These are phyloP conservation scores for Cucumis hystrix DNA, from an alignment of 306 rosid genomes.

Conservation along the genomic window DNA sequence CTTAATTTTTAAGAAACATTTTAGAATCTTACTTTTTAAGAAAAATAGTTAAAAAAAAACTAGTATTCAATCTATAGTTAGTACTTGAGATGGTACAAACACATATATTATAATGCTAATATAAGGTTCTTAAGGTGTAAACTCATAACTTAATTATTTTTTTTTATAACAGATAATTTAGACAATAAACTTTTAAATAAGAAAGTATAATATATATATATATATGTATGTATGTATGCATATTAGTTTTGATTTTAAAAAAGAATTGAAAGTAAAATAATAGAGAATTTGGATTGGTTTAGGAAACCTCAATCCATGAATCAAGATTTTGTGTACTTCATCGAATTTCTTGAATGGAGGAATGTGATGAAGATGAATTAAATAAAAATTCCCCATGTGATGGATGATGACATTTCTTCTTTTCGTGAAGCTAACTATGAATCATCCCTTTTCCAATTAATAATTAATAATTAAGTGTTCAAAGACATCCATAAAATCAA, in stretches of 20 bases:
- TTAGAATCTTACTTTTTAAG: no score
- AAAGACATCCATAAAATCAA: no score
- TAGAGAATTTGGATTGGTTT: not conserved
- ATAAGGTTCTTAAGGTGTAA: no score
- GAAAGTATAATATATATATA: not conserved
- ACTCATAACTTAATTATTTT: no score
- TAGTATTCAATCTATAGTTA: no score
- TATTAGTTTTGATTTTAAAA: not conserved
- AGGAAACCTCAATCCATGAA: not conserved
- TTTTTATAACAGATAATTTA: not conserved
- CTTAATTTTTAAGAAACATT: no score
- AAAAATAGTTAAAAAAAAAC: no score
- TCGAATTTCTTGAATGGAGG: not conserved
- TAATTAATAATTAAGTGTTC: no score
- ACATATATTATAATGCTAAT: no score
- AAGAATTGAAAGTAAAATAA: not conserved
- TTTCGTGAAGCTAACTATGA: no score
- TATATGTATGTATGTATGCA: not conserved
- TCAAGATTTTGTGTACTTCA: not conserved
- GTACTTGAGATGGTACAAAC: no score
- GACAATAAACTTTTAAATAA: not conserved
- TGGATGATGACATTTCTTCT: not conserved
- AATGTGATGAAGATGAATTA: not conserved
- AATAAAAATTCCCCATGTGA: not conserved
- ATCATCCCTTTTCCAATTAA: no score